A percentile compares a stretch with the other conserved stretches of the same genome.
Evolutionary conservation across 371 early-diverging fungal genomes (phyloP).

Genomic region (Racocetra persica): DNA sequence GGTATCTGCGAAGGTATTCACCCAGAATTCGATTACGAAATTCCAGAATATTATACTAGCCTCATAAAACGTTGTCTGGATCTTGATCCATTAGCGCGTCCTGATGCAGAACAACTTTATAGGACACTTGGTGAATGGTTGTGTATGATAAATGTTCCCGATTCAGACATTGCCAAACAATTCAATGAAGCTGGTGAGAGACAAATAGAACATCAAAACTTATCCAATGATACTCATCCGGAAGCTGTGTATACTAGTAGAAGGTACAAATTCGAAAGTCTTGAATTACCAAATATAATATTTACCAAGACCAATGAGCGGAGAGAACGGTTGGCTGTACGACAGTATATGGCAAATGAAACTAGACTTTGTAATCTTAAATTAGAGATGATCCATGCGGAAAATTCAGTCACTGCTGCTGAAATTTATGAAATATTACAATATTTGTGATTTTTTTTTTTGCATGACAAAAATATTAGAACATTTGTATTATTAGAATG

Average conservation of each 20-base stretch:
- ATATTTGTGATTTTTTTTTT: slow-evolving; percentile 6
- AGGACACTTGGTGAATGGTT: slow-evolving; percentile 11
- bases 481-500: background rate
- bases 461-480: background rate
- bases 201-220: background rate
- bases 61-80: slow-evolving; percentile 12
- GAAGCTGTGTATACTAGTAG: slow-evolving; percentile 34
- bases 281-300: background rate
- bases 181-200: background rate
- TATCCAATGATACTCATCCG: background rate
- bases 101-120: background rate
- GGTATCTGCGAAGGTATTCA: slow-evolving; percentile 14
- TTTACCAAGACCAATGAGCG: background rate
- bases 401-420: background rate
- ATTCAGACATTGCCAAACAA: background rate
- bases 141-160: background rate
- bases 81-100: slow-evolving; percentile 7
- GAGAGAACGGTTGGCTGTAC: slow-evolving; percentile 18
- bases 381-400: background rate
- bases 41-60: background rate
- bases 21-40: background rate
- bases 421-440: slow-evolving; percentile 21
- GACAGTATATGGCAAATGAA: background rate
- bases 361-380: background rate
- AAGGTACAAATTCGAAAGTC: slow-evolving; percentile 1